A percentile compares a stretch with the other conserved stretches of the same genome.
Conservation (phyloP, 1,284 basidiomycete genomes). For the Neotropicomus parvogracilis region DNA sequence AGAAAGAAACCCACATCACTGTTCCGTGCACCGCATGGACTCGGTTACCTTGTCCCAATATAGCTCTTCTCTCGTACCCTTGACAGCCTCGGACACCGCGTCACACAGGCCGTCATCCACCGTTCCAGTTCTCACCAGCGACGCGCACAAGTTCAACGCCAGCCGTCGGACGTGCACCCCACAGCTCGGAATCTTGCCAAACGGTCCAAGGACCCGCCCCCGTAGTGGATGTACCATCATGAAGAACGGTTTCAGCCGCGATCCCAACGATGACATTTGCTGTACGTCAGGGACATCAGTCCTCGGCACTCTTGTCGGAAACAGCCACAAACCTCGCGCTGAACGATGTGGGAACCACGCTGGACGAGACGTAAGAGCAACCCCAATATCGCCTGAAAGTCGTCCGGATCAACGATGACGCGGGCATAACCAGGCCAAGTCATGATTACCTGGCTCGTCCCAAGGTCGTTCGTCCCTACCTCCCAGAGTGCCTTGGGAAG, state of each 20-base stretch:
- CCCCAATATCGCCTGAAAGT: constrained; percentile 52
- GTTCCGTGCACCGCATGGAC: constrained; percentile 12
- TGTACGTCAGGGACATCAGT: constrained; percentile 19
- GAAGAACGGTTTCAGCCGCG: constrained; percentile 76
- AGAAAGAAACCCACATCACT: too few relatives aligned
- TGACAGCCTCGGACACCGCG: constrained; percentile 29
- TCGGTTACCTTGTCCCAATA: constrained; percentile 29
- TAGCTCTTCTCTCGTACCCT: constrained; percentile 26
- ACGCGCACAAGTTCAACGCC: constrained; percentile 47
- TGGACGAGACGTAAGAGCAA: constrained; percentile 62
- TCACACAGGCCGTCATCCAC: constrained; percentile 14
- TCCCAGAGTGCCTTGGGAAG: constrained; percentile 85
- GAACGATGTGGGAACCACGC: constrained; percentile 45
- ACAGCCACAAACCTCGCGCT: constrained; percentile 40
- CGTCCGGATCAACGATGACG: constrained; percentile 13
- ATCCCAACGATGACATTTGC: constrained; percentile 38
- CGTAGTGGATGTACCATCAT: constrained; percentile 64
- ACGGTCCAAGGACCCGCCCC: constrained; percentile 73
- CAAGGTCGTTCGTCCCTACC: constrained; percentile 55
- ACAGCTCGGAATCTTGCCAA: constrained; percentile 51
- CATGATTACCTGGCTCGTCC: constrained; percentile 52
- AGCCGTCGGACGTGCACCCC: constrained; percentile 37
- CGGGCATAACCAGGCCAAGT: background rate
- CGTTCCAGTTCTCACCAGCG: constrained; percentile 22
- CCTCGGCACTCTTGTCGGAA: constrained; percentile 6